A percentile compares a stretch with the other conserved stretches of the same genome.
phyloP scores from a whole-genome alignment of 345 rosid genomes.

The Eucalyptus tenuipes region DNA sequence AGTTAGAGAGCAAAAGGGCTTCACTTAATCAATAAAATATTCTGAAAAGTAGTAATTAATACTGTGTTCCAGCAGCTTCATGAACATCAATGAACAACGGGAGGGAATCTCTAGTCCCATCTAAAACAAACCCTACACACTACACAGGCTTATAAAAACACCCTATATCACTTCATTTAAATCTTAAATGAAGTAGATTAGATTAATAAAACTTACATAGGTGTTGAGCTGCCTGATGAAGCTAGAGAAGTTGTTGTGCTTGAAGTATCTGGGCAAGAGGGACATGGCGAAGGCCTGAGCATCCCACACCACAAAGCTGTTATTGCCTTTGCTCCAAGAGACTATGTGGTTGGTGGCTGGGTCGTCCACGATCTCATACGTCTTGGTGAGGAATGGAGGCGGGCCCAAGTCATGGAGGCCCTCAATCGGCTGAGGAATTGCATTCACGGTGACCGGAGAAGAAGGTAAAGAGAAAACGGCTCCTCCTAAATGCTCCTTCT shows the following conservation, averaged over 20 bases:
- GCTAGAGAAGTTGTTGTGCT: slow-evolving; percentile 82
- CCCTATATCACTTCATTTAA: neutral
- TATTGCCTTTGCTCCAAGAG: slow-evolving; percentile 5
- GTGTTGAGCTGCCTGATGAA: slow-evolving; percentile 78
- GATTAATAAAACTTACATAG: slow-evolving; percentile 32
- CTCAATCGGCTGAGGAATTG: slow-evolving; percentile 2
- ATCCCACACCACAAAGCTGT: slow-evolving; percentile 9
- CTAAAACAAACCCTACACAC: neutral
- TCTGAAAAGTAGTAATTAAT: neutral
- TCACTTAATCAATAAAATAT: neutral
- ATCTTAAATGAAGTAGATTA: neutral
- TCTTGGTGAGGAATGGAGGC: slow-evolving; percentile 11
- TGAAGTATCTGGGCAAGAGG: slow-evolving; percentile 57
- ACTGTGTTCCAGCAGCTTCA: neutral
- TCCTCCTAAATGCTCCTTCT: neutral
- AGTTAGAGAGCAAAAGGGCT: neutral
- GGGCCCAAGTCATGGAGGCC: neutral
- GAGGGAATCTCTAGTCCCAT: neutral
- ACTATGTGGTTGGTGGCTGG: neutral
- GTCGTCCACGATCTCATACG: slow-evolving; percentile 15
- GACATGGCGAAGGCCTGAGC: slow-evolving; percentile 18
- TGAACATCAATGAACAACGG: neutral
- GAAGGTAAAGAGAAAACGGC: neutral
- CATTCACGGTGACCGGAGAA: neutral
- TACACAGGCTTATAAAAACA: neutral